Evolutionary conservation across 1,284 basidiomycete genomes (phyloP), one percentile per base, ranked within the genome.

Genomic region (Phaffia rhodozyma): DNA sequence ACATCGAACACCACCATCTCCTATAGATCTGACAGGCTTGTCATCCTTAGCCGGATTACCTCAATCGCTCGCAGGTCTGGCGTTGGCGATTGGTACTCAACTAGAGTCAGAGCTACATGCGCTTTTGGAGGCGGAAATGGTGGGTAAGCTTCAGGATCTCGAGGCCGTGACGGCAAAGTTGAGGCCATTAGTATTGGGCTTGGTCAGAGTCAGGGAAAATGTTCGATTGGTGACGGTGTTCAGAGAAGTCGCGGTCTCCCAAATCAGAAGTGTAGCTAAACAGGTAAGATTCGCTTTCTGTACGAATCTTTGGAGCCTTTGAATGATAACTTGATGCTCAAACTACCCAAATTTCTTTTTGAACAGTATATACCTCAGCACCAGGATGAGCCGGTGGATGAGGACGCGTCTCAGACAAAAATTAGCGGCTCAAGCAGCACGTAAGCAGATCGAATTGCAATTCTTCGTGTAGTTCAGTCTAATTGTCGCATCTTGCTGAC

Each of bases 71-170:
- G 81, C 80, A 27, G 75, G 78, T 0, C 77, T 91, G 58, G 84
- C 84, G 0, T 76, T 82, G 69, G 84, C 87, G 68, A 88, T 94
- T 67, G 83, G 87, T 0, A 77, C 81, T 0, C 86, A 87, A 0
- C 78, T 94, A n/a, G 85, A 89, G 25, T 78, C 81, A 13, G 90
- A 94, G 68, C 78, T 96, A 1, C 81, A 89, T 4, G 79, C 80
- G 27, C 80, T 86, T 0, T 79, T 97, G 11, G 80, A 82, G 48
- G 79, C 81, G 23, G 86, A 91, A 70, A 77, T 94, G 79, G 84
- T 2, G 38, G 38, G 56, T 75, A 76, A 57, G 50, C 53, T 11
- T 56, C 23, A 47, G 13, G 38, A 53, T 30, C 48, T 56, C 43
- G 62, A 62, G 27, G 54, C 60, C 2, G 65, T 76, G 49, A 70